Evolutionary conservation across 352 stramenopile species (phyloP).

Genomic region (Phytophthora cactorum): DNA sequence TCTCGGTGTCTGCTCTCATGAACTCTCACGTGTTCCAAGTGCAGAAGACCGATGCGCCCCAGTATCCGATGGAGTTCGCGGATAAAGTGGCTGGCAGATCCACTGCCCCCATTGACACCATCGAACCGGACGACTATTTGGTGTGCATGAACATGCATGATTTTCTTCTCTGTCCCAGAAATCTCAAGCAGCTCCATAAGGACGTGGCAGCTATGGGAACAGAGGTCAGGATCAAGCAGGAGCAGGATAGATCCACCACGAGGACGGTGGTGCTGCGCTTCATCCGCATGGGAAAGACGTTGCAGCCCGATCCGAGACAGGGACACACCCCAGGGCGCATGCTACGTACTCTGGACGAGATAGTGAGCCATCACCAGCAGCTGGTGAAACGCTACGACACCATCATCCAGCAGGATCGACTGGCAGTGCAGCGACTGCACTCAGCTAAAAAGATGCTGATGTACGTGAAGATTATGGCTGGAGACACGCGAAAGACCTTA

Average conservation of each 20-base stretch:
- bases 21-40: constrained; percentile 63
- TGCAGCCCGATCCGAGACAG: constrained; percentile 44
- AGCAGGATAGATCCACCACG: constrained; percentile 24
- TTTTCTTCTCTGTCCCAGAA: constrained; percentile 53
- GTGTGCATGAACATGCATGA: constrained; percentile 67
- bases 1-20: constrained; percentile 53
- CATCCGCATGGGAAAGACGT: constrained; percentile 51
- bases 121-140: constrained; percentile 94
- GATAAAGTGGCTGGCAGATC: constrained; percentile 37
- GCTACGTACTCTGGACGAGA: constrained; percentile 51
- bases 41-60: constrained; percentile 18
- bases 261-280: constrained; percentile 61
- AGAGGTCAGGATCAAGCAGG: constrained; percentile 21
- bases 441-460: constrained; percentile 70
- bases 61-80: constrained; percentile 43
- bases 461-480: constrained; percentile 57
- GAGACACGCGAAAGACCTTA: constrained; percentile 39
- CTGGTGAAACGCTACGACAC: constrained; percentile 46
- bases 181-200: constrained; percentile 52
- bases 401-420: constrained; percentile 46
- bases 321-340: constrained; percentile 52
- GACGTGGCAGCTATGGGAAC: constrained; percentile 36
- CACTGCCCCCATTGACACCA: constrained; percentile 77
- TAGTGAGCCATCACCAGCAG: constrained; percentile 40
- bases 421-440: constrained; percentile 51